Conservation (phyloP, 2,329 filamentous ascomycete species). For the Pseudomassariella vexata region DNA sequence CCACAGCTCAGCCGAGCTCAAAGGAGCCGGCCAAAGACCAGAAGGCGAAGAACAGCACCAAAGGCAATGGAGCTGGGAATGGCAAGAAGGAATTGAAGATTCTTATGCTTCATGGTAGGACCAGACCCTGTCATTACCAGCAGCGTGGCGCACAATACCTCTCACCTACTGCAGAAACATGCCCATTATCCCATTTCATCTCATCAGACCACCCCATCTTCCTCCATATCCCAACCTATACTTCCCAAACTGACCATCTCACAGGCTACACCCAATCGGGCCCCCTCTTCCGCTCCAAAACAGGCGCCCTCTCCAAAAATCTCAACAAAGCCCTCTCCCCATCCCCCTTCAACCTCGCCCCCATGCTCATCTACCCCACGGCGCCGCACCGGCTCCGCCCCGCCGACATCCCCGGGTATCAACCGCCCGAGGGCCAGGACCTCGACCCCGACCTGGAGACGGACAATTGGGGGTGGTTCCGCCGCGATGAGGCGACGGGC, state of each 20-base stretch:
- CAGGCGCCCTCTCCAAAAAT: constrained; percentile 77
- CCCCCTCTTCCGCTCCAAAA: constrained; percentile 78
- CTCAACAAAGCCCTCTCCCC: constrained; percentile 65
- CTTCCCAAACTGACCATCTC: not conserved
- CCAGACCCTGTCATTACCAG: too few relatives aligned
- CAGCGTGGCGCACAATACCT: too few relatives aligned
- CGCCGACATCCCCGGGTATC: constrained; percentile 65
- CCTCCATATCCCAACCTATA: constrained; percentile 3
- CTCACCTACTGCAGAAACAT: too few relatives aligned
- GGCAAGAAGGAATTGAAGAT: constrained; percentile 55
- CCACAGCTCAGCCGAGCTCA: not conserved
- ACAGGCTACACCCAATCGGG: constrained; percentile 87
- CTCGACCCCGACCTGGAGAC: constrained; percentile 42
- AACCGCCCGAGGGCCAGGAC: constrained; percentile 35
- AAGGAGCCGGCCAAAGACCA: constrained; percentile 5
- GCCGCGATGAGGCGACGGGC: constrained; percentile 59
- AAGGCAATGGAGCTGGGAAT: constrained; percentile 26
- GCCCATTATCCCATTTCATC: constrained; percentile 1
- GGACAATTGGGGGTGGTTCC: constrained; percentile 79
- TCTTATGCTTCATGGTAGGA: constrained; percentile 68
- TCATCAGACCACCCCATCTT: not conserved
- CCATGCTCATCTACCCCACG: constrained; percentile 61
- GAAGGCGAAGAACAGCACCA: constrained; percentile 13
- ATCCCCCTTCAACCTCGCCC: constrained; percentile 46
- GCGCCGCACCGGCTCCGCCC: constrained; percentile 58